Conservation (phyloP, 176 grass and related monocot genomes). For the Tillandsia leiboldiana region DNA sequence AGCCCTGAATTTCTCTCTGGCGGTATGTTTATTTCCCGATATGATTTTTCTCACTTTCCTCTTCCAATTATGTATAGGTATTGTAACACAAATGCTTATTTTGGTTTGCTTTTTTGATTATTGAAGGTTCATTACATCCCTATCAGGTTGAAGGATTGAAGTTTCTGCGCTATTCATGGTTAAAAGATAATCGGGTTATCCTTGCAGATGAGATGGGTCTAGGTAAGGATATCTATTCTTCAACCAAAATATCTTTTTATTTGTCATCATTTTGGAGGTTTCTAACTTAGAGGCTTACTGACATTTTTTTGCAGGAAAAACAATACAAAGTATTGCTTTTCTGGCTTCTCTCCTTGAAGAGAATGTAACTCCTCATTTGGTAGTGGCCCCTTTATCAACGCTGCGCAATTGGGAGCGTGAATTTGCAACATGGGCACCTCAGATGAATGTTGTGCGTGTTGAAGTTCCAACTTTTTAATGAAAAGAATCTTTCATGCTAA, state of each 20-base stretch:
- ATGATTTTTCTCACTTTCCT: constrained; percentile 17
- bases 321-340: constrained; percentile 99
- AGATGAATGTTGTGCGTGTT: constrained; percentile 88
- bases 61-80: constrained; percentile 15
- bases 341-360: constrained; percentile 76
- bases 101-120: constrained; percentile 23
- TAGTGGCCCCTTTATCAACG: constrained; percentile 95
- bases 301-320: constrained; percentile 59
- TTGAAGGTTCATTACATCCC: constrained; percentile 71
- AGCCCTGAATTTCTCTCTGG: constrained; percentile 73
- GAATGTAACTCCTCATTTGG: constrained; percentile 70
- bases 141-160: constrained; percentile 97
- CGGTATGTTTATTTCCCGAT: constrained; percentile 37
- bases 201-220: constrained; percentile 99
- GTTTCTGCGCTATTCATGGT: constrained; percentile 90
- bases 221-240: constrained; percentile 47
- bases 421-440: constrained; percentile 96
- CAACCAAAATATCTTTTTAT: constrained; percentile 4
- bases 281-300: neutral
- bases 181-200: constrained; percentile 73
- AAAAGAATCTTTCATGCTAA: neutral
- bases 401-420: constrained; percentile 97
- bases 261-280: neutral
- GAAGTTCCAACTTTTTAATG: neutral
- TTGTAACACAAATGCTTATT: constrained; percentile 12